phyloP scores from a whole-genome alignment of 208 protist species.

The Acanthamoeba culbertsoni region DNA sequence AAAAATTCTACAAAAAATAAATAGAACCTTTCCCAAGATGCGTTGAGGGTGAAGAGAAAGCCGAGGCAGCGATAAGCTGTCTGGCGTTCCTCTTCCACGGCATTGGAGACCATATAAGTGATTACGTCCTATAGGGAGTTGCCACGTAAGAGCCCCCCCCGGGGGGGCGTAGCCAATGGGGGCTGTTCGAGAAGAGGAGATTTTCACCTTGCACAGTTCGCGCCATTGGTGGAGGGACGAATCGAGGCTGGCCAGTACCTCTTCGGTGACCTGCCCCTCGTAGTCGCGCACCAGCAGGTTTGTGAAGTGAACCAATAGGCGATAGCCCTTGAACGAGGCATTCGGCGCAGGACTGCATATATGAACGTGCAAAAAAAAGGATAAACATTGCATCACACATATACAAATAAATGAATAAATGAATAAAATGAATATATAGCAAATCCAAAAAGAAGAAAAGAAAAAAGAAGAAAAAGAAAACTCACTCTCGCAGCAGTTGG shows the following conservation, averaged over 20 bases:
- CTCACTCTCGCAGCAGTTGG: conserved; percentile 10
- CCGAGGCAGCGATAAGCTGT: neutral
- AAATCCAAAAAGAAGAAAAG: neutral
- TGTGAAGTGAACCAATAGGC: neutral
- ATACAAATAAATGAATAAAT: too few species aligned
- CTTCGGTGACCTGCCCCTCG: neutral
- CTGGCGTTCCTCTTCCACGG: neutral
- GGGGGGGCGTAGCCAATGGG: neutral
- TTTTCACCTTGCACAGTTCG: conserved; percentile 24
- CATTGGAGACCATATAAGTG: conserved; percentile 39
- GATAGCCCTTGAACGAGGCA: conserved; percentile 11
- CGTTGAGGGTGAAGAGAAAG: neutral
- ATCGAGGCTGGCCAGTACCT: neutral
- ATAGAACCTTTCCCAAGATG: neutral
- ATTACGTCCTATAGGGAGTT: conserved; percentile 2
- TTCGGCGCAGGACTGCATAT: neutral
- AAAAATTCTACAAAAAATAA: too few species aligned
- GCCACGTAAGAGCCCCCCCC: neutral
- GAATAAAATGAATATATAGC: neutral
- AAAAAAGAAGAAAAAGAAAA: neutral
- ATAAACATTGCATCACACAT: too few species aligned
- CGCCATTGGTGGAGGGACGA: neutral
- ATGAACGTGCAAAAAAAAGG: too few species aligned
- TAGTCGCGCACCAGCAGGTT: neutral
- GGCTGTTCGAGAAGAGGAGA: neutral